phyloP scores from a whole-genome alignment of 257 asterid genomes.

The Verbena officinalis region DNA sequence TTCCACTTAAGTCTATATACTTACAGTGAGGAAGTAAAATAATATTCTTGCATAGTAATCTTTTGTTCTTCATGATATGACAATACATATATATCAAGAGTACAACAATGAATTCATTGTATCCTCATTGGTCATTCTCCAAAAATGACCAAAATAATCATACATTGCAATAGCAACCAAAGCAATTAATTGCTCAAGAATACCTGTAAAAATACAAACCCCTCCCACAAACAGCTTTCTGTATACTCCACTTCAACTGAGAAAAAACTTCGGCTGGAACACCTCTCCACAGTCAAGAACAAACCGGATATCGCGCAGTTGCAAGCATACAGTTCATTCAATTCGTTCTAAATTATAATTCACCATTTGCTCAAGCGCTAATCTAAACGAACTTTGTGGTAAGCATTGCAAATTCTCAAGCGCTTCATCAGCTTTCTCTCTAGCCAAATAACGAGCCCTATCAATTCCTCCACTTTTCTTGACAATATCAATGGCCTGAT shows the following conservation, averaged over 20 bases:
- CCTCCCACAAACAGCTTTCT: not conserved
- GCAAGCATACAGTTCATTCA: slow-evolving; percentile 28
- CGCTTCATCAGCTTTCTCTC: slow-evolving; percentile 64
- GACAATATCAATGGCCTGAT: slow-evolving; percentile 59
- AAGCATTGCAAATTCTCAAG: slow-evolving; percentile 58
- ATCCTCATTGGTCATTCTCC: not conserved
- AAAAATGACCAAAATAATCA: not conserved
- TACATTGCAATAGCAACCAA: too few species aligned
- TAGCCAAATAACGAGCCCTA: slow-evolving; percentile 60
- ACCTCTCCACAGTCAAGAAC: slow-evolving; percentile 3
- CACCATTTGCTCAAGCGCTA: slow-evolving; percentile 65
- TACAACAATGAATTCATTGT: slow-evolving; percentile 20
- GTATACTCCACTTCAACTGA: not conserved
- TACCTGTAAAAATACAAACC: slow-evolving; percentile 20
- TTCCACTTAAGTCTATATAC: not conserved
- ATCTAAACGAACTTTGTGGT: slow-evolving; percentile 54
- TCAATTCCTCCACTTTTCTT: slow-evolving; percentile 69
- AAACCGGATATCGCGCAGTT: not conserved
- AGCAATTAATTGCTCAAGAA: slow-evolving; percentile 18
- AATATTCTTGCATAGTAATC: not conserved
- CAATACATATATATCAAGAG: not conserved
- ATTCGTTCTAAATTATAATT: slow-evolving; percentile 62
- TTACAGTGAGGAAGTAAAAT: not conserved
- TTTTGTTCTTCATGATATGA: not conserved
- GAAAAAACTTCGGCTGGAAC: not conserved